Percentiles rank a stretch among this genome's conserved stretches.
Conservation (phyloP, 2,329 filamentous ascomycete species). For the Thielaviopsis populi region DNA sequence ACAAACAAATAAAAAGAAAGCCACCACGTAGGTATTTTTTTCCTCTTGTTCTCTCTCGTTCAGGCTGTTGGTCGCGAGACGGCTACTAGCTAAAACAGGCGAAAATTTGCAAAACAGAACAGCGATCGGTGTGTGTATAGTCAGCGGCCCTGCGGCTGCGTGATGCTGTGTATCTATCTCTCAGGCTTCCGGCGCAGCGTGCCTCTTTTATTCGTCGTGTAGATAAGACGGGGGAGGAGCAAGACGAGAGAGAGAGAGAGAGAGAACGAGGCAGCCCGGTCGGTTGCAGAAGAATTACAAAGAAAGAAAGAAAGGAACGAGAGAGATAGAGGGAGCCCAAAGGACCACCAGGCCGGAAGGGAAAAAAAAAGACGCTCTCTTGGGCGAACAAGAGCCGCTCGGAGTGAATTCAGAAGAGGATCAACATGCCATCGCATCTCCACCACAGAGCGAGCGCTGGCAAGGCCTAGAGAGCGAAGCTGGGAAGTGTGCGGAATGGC, state of each 20-base stretch:
- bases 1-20: neutral
- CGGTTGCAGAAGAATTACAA: neutral
- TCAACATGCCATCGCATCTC: neutral
- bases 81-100: neutral
- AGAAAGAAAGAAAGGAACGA: neutral
- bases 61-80: neutral
- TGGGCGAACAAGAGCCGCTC: neutral
- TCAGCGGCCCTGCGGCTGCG: neutral
- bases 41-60: neutral
- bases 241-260: neutral
- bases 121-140: neutral
- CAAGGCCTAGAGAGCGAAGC: neutral
- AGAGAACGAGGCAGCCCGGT: neutral
- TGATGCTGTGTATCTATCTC: neutral
- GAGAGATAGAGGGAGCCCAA: neutral
- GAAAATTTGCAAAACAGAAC: neutral
- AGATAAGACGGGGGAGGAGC: neutral
- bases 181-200: neutral
- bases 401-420: neutral
- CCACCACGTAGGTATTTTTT: neutral
- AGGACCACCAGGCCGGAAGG: neutral
- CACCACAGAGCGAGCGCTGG: no score
- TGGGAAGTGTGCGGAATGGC: neutral
- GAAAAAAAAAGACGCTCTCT: neutral
- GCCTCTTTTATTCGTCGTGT: neutral